These are phyloP conservation scores for Porpolomopsis calyptriformis DNA, from an alignment of 768 basidiomycete genomes.

Conservation along the genomic window DNA sequence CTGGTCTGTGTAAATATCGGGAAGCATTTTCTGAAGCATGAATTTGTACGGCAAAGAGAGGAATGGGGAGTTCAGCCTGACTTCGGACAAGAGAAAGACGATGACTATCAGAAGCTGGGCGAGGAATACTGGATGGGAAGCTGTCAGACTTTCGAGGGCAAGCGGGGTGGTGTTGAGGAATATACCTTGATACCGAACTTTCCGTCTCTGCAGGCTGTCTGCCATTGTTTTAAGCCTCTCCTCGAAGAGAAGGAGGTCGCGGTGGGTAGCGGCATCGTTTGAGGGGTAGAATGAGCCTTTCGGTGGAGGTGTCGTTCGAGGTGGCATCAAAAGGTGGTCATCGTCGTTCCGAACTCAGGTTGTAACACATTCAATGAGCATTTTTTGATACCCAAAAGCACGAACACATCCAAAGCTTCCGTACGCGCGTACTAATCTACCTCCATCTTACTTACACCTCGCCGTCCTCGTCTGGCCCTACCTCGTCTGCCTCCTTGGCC, in stretches of 20 bases:
- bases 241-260: conserved; percentile 87
- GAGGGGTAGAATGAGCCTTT: conserved; percentile 33
- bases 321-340: conserved; percentile 4
- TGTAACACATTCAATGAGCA: background rate
- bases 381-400: no score
- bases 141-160: conserved; percentile 15
- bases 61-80: conserved; percentile 54
- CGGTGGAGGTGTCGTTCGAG: conserved; percentile 26
- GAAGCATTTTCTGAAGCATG: conserved; percentile 39
- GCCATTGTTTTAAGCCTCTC: conserved; percentile 94
- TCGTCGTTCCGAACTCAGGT: background rate
- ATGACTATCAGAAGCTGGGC: conserved; percentile 57
- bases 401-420: no score
- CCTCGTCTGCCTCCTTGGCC: conserved; percentile 23
- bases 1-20: conserved; percentile 36
- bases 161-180: conserved; percentile 11
- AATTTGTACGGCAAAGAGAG: conserved; percentile 52
- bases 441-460: no score
- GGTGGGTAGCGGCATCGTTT: conserved; percentile 69
- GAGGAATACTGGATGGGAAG: conserved; percentile 52
- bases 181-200: conserved; percentile 74
- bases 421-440: no score
- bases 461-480: conserved; percentile 21
- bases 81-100: conserved; percentile 63
- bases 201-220: conserved; percentile 64